phyloP scores from a whole-genome alignment of 1,284 basidiomycete genomes.

The Tylopilus orsonianus region DNA sequence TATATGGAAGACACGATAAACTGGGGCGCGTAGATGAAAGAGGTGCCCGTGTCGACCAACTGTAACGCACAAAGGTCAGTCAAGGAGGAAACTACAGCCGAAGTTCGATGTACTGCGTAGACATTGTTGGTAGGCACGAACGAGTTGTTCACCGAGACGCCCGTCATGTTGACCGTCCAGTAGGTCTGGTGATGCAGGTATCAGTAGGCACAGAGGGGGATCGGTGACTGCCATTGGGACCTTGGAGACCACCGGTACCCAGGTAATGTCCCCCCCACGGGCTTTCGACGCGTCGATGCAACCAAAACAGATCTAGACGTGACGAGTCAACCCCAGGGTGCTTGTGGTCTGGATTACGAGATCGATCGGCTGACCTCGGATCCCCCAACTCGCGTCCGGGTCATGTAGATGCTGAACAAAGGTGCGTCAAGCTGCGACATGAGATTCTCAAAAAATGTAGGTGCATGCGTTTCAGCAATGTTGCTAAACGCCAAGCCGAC shows the following conservation, averaged over 20 bases:
- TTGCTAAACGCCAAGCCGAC: slow-evolving; percentile 59
- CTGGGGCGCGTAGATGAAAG: slow-evolving; percentile 54
- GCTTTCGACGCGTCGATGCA: slow-evolving; percentile 54
- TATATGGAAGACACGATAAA: slow-evolving; percentile 43
- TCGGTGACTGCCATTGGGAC: slow-evolving; percentile 29
- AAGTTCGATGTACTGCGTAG: slow-evolving; percentile 38
- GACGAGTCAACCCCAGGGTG: neutral
- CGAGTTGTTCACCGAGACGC: slow-evolving; percentile 36
- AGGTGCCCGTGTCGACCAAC: slow-evolving; percentile 64
- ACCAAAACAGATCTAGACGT: slow-evolving; percentile 53
- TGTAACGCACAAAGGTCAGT: slow-evolving; percentile 24
- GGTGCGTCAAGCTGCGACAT: slow-evolving; percentile 45
- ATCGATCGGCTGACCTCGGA: slow-evolving; percentile 43
- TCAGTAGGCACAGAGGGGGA: slow-evolving; percentile 1
- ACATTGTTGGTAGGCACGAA: slow-evolving; percentile 24
- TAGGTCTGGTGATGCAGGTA: slow-evolving; percentile 42
- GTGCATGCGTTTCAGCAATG: slow-evolving; percentile 44
- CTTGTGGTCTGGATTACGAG: too few relatives aligned
- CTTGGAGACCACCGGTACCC: slow-evolving; percentile 53
- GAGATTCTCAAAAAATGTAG: slow-evolving; percentile 66
- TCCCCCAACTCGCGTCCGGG: slow-evolving; percentile 43
- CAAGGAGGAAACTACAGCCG: neutral
- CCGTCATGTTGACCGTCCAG: slow-evolving; percentile 53
- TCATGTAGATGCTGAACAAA: slow-evolving; percentile 58
- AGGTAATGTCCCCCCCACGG: slow-evolving; percentile 40